Percentiles rank a stretch among this genome's conserved stretches.
Conservation (phyloP, 129 eudicot genomes). For the Silybum marianum region DNA sequence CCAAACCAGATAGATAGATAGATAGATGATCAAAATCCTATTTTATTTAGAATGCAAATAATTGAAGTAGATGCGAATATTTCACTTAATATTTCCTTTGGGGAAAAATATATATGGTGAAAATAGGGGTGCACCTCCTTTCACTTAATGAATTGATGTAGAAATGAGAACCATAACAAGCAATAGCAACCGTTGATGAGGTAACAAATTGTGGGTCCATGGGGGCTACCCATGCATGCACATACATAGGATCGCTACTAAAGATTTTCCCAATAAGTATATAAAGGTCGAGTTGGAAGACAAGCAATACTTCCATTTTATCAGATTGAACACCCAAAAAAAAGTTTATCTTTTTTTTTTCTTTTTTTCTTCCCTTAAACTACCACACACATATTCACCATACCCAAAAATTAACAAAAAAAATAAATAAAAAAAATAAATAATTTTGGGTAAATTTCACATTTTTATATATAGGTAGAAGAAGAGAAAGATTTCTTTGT, state of each 20-base stretch:
- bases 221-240: conserved; percentile 21
- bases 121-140: neutral
- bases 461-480: conserved; percentile 2
- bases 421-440: neutral
- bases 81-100: neutral
- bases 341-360: conserved; percentile 10
- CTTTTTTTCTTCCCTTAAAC: neutral
- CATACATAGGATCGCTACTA: neutral
- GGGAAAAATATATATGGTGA: neutral
- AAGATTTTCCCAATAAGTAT: conserved; percentile 45
- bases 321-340: conserved; percentile 36
- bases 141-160: neutral
- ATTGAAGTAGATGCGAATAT: neutral
- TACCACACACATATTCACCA: conserved; percentile 17
- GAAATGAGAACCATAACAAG: neutral
- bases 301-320: conserved; percentile 37
- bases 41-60: neutral
- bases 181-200: neutral
- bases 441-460: conserved; percentile 9
- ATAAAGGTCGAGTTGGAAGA: conserved; percentile 29
- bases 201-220: conserved; percentile 19
- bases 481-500: neutral
- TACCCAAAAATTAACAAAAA: neutral
- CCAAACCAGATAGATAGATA: no score
- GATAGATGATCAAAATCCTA: neutral